These are phyloP conservation scores for Candida morakotiae DNA, from an alignment of 805 yeast genomes.

Conservation along the genomic window DNA sequence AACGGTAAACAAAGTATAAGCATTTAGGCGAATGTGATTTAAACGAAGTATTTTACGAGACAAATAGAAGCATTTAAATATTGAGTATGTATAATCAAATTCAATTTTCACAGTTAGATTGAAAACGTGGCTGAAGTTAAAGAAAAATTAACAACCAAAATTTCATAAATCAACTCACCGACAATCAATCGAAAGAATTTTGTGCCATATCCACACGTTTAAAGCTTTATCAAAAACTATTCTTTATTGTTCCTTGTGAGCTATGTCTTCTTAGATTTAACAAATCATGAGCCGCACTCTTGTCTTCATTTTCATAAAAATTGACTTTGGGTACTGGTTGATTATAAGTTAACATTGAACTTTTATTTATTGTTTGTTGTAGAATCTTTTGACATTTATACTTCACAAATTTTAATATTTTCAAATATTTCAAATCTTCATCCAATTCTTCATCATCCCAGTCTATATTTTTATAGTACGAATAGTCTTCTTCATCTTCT, in stretches of 20 bases:
- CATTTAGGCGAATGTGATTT: too few species aligned
- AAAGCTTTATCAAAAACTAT: neutral
- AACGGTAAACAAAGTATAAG: too few species aligned
- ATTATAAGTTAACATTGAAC: neutral
- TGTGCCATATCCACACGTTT: too few species aligned
- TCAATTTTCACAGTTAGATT: too few species aligned
- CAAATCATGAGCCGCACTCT: conserved; percentile 26
- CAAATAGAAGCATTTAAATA: too few species aligned
- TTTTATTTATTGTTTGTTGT: conserved; percentile 1
- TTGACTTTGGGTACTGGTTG: conserved; percentile 14
- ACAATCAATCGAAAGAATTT: too few species aligned
- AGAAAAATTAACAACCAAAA: too few species aligned
- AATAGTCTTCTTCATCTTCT: conserved; percentile 17
- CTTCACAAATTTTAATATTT: conserved; percentile 37
- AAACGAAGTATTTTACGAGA: too few species aligned
- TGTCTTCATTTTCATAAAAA: conserved; percentile 16
- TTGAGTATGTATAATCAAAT: too few species aligned
- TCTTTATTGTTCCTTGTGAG: conserved; percentile 4
- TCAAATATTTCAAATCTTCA: conserved; percentile 42
- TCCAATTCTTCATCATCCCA: conserved; percentile 48
- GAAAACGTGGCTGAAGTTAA: too few species aligned
- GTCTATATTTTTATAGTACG: conserved; percentile 27
- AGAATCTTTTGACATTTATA: conserved; percentile 25
- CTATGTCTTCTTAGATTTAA: conserved; percentile 20
- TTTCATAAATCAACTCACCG: too few species aligned